Conservation (phyloP, 257 asterid species). For the Solanum verrucosum region DNA sequence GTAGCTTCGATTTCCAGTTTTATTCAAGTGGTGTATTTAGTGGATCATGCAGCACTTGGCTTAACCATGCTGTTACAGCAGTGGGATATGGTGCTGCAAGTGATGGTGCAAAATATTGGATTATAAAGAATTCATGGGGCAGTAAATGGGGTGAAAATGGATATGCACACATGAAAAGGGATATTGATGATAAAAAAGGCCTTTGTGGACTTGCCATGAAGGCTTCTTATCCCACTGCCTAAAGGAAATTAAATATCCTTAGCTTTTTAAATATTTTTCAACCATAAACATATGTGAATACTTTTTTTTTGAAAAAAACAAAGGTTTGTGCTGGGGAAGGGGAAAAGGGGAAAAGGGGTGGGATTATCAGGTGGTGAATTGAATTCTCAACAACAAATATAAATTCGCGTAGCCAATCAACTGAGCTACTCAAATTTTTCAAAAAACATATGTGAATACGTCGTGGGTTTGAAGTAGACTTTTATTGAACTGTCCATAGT, state of each 20-base stretch:
- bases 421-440: rapidly evolving
- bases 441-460: not conserved
- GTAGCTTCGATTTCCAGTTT: slow-evolving; percentile 18
- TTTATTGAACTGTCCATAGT: not conserved
- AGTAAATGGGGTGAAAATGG: slow-evolving; percentile 33
- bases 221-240: slow-evolving; percentile 29
- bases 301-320: too few species aligned
- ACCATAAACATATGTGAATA: not conserved
- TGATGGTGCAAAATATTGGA: slow-evolving; percentile 31
- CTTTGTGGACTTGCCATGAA: slow-evolving; percentile 35
- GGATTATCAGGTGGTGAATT: not conserved
- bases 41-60: slow-evolving; percentile 20
- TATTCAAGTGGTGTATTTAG: slow-evolving; percentile 27
- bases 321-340: not conserved
- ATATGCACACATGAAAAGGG: slow-evolving; percentile 26
- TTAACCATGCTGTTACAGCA: slow-evolving; percentile 31
- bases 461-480: not conserved
- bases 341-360: not conserved
- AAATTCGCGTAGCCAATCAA: not conserved
- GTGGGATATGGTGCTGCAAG: slow-evolving; percentile 26
- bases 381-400: rapidly evolving
- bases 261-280: not conserved
- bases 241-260: not conserved
- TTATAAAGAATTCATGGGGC: slow-evolving; percentile 37
- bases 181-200: slow-evolving; percentile 7